Conservation (phyloP, 768 basidiomycete genomes). For the Naganishia onofrii region DNA sequence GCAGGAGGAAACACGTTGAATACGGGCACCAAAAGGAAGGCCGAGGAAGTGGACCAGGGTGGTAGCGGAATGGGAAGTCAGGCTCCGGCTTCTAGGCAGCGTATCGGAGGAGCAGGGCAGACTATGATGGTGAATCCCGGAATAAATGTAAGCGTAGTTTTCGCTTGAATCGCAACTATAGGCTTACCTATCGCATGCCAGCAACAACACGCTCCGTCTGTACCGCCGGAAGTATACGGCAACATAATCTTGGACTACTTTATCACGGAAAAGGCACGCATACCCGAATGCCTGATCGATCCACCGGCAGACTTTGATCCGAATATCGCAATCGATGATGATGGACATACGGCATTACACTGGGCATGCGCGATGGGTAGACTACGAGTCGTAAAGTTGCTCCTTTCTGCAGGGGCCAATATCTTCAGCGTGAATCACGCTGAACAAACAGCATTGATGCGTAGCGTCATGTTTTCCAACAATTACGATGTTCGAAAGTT, state of each 20-base stretch:
- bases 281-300: conserved; percentile 78
- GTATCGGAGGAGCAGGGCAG: conserved; percentile 21
- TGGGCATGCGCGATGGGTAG: conserved; percentile 99
- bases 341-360: conserved; percentile 92
- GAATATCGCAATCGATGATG: conserved; percentile 95
- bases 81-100: conserved; percentile 6
- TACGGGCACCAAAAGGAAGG: conserved; percentile 25
- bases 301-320: conserved; percentile 91
- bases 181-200: not conserved
- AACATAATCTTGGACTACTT: conserved; percentile 98
- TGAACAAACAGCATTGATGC: conserved; percentile 96
- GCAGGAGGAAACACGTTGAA: conserved; percentile 18
- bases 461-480: conserved; percentile 98
- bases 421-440: conserved; percentile 95
- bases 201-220: conserved; percentile 2
- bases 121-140: conserved; percentile 1
- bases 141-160: conserved; percentile 4
- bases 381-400: conserved; percentile 87
- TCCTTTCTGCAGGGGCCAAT: conserved; percentile 89
- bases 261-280: conserved; percentile 90
- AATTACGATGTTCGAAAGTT: conserved; percentile 99
- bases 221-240: conserved; percentile 61
- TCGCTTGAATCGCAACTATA: not conserved
- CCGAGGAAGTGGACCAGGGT: conserved; percentile 34
- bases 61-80: conserved; percentile 35